Base-by-base conservation (phyloP, 2,329 filamentous ascomycete genomes). In the Trichoderma sp. region DNA sequence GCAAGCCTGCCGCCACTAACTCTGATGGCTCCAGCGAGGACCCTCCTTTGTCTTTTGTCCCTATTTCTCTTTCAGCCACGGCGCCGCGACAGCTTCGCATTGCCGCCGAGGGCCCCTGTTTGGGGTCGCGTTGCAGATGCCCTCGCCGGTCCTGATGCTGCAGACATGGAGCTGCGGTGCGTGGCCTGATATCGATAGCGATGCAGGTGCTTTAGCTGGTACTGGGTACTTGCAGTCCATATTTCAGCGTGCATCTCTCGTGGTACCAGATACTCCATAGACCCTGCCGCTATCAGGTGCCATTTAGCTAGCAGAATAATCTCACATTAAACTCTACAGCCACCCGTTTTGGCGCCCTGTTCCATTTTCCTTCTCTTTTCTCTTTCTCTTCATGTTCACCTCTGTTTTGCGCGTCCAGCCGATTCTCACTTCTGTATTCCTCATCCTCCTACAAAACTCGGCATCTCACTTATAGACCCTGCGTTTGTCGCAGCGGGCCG, bases 1-100 rank as follows among this genome's bases (percentile, higher is more conserved):
- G 58, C 53, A 59, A 59, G 59, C 69, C 58, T 53, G 65, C 69
- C 63, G 64, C 69, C 69, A 70, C 69, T 64, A 68, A 53, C 40
- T 31, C 21, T n/a, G 27, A 47, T 64, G 52, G 53, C 65, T 63
- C 47, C 49, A 37, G 61, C 29, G n/a, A 10, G 49, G 61, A 35
- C 35, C 52, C 33, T 58, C 49, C 49, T 21, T 35, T 35, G 33
- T 35, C 33, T 35, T 35, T 35, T 35, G 10, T 35, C 3, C 13
- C 33, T 13, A 13, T 4, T 16, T 11, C 19, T 29, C 27, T n/a
- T 62, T 60, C 49, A 56, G 60, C 62, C 31, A 49, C 33, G 63
- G 53, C 37, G 21, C 53, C 63, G 47, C 35, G 55, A 53, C 53
- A 47, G 63, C 37, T 33, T 57, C 27, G 66, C 31, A 53, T 59